Percentiles rank a stretch among this genome's conserved stretches.
Conservation (phyloP, 768 basidiomycete species). For the Trametes maxima region DNA sequence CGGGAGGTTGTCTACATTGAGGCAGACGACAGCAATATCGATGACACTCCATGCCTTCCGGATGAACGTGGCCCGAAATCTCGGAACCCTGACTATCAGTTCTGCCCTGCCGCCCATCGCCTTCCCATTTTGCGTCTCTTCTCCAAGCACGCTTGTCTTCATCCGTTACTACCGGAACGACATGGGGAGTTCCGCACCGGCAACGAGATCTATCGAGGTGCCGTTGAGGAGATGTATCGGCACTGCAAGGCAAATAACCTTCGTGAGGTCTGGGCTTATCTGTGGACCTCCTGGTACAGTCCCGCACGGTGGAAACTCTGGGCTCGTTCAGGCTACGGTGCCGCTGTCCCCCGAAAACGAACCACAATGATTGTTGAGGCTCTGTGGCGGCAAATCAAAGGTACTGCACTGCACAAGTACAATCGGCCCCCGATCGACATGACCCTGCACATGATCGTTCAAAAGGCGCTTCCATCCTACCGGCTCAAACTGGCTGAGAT, state of each 20-base stretch:
- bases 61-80: neutral
- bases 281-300: slow-evolving; percentile 36
- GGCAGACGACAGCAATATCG: neutral
- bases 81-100: neutral
- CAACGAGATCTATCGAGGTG: neutral
- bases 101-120: neutral
- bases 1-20: neutral
- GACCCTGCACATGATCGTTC: slow-evolving; percentile 9
- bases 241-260: neutral
- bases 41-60: neutral
- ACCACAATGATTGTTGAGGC: slow-evolving; percentile 23
- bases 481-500: slow-evolving; percentile 1
- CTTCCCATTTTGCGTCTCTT: neutral
- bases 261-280: slow-evolving; percentile 30
- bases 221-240: neutral
- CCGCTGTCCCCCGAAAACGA: slow-evolving; percentile 1
- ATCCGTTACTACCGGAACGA: neutral
- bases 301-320: slow-evolving; percentile 32
- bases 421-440: slow-evolving; percentile 17
- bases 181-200: neutral
- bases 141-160: neutral
- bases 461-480: slow-evolving; percentile 5
- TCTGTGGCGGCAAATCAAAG: slow-evolving; percentile 16
- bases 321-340: slow-evolving; percentile 21
- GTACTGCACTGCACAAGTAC: slow-evolving; percentile 7